phyloP scores from a whole-genome alignment of 1,284 basidiomycete species.

The Mycena sp. region DNA sequence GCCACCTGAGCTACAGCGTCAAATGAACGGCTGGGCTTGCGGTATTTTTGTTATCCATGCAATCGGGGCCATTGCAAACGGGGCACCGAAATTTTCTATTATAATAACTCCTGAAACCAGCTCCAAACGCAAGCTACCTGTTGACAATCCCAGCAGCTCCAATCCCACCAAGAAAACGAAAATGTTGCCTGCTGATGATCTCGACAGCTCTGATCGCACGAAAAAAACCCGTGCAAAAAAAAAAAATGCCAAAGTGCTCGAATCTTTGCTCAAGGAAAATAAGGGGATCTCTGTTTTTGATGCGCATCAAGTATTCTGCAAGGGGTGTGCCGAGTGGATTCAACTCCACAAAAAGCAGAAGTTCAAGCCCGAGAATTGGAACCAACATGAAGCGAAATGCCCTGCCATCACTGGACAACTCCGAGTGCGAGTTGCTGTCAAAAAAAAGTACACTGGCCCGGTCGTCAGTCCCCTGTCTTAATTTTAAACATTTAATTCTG shows the following conservation, averaged over 20 bases:
- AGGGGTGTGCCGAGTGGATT: neutral
- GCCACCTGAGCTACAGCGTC: neutral
- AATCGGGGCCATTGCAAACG: neutral
- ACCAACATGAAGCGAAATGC: neutral
- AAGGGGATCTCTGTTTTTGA: neutral
- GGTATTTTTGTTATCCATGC: constrained; percentile 8
- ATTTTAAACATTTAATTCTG: neutral
- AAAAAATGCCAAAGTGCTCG: no score
- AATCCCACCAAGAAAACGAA: no score
- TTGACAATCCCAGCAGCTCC: no score
- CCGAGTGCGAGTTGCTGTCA: neutral
- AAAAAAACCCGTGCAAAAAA: no score
- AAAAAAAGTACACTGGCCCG: neutral
- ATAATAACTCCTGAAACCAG: neutral
- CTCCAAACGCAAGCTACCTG: no score
- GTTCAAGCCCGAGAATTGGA: constrained; percentile 1
- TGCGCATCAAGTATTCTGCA: neutral
- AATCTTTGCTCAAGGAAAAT: neutral
- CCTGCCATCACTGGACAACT: neutral
- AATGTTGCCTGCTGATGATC: no score
- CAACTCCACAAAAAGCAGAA: neutral
- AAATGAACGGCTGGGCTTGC: neutral
- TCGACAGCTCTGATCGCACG: no score
- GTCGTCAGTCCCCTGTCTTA: neutral
- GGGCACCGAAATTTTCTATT: neutral